Evolutionary conservation across 1,284 basidiomycete species (phyloP).

Genomic region (Pholiota adiposa): DNA sequence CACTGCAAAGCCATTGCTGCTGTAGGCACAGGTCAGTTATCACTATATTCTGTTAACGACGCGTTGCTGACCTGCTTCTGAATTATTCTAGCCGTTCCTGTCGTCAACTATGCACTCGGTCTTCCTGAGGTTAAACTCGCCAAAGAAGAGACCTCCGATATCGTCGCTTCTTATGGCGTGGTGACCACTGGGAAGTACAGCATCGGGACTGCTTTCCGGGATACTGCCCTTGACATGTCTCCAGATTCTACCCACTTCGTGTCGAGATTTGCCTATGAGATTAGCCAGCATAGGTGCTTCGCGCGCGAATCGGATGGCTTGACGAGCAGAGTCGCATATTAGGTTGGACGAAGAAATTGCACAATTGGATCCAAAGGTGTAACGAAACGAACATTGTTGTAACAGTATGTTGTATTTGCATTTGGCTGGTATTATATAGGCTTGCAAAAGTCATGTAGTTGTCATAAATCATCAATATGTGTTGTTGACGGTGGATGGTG

Average conservation of each 20-base stretch:
- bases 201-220: conserved; percentile 43
- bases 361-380: background rate
- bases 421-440: no score
- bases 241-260: conserved; percentile 54
- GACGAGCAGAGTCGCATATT: conserved; percentile 58
- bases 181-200: conserved; percentile 60
- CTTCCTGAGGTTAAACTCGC: conserved; percentile 51
- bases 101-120: conserved; percentile 50
- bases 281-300: conserved; percentile 68
- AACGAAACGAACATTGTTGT: background rate
- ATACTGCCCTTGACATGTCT: conserved; percentile 40
- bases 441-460: no score
- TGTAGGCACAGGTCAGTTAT: conserved; percentile 60
- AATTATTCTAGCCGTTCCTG: conserved; percentile 44
- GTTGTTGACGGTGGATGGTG: no score
- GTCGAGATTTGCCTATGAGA: conserved; percentile 60
- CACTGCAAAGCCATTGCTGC: conserved; percentile 82
- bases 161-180: conserved; percentile 62
- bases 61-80: background rate
- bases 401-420: background rate
- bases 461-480: no score
- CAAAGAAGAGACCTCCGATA: conserved; percentile 35
- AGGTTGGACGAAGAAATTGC: conserved; percentile 21
- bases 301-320: conserved; percentile 64
- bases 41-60: conserved; percentile 1